Evolutionary conservation across 2,329 filamentous ascomycete species (phyloP), one percentile per base, ranked within the genome.

Genomic region (Phyllosticta citriasiana): DNA sequence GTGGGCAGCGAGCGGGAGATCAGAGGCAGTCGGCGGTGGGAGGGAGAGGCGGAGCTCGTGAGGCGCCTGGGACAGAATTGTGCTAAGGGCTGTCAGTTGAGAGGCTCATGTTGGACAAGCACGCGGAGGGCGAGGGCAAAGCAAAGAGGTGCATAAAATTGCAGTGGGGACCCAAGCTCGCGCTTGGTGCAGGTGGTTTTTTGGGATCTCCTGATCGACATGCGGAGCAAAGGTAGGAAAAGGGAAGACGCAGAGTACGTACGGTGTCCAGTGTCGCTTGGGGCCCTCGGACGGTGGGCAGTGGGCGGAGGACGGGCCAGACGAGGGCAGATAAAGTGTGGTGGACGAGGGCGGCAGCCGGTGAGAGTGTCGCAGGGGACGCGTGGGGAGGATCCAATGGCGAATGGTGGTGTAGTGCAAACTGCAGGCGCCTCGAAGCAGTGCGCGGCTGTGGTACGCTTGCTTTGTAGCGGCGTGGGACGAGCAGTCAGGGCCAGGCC

Each of bases 91-190:
- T 47, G 58, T 60, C 53, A 60, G 58, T 60, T 53, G 53, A 47
- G 35, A 55, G 53, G 58, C 47, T 60, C 53, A 60, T 60, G 55
- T 55, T 50, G 58, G 55, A 55, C 53, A 60, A 40, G 58, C 58
- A 60, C 58, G 58, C 58, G 53, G 35, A 55, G 58, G 35, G 33
- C 51, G 55, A 55, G 22, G 58, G 53, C 33, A 55, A 60, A 55
- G 58, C 58, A 60, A 55, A 40, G 33, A 40, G 33, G 33, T 40
- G 33, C 33, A 35, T 60, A 19, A 60, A 55, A 60, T 60, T 60
- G 53, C 58, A 60, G 58, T 60, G 58, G 53, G 33, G 58, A 55
- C 58, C 33, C 51, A 60, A 52, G 58, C 53, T 60, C 58, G 58
- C 53, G 53, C 58, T 55, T 60, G 58, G 53, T 55, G 58, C 53